Percentiles rank a stretch among this genome's conserved stretches.
Evolutionary conservation across 352 stramenopile species (phyloP).

Genomic region (Phytophthora fragariaefolia): DNA sequence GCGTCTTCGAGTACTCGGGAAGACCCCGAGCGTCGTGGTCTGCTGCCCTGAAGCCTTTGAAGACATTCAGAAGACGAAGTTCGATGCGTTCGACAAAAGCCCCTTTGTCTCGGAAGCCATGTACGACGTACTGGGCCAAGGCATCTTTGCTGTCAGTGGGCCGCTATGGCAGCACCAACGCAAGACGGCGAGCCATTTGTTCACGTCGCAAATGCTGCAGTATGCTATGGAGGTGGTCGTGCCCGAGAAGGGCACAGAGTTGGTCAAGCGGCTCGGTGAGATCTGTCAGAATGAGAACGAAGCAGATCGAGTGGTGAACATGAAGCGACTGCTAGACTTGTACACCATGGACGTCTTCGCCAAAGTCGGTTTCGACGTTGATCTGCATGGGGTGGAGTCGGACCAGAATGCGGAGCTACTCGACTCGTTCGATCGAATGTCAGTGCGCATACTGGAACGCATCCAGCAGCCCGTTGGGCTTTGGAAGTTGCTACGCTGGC

Average conservation of each 20-base stretch:
- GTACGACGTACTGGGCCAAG: constrained; percentile 75
- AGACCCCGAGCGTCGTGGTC: constrained; percentile 50
- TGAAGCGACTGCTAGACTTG: constrained; percentile 38
- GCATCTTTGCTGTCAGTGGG: constrained; percentile 81
- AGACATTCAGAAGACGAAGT: constrained; percentile 70
- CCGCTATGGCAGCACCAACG: constrained; percentile 76
- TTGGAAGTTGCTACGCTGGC: constrained; percentile 51
- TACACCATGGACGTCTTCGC: constrained; percentile 62
- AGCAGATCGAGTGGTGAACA: constrained; percentile 29
- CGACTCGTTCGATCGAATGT: constrained; percentile 25
- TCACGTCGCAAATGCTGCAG: constrained; percentile 69
- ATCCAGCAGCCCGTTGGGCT: constrained; percentile 44
- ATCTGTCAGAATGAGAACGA: constrained; percentile 12
- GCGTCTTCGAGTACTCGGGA: constrained; percentile 45
- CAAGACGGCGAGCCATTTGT: constrained; percentile 92
- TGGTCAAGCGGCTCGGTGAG: constrained; percentile 44
- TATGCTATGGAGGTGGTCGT: constrained; percentile 66
- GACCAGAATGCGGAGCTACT: constrained; percentile 29
- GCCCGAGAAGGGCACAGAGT: constrained; percentile 41
- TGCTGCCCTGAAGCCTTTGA: constrained; percentile 54
- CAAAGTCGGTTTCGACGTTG: constrained; percentile 58
- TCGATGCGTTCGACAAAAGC: constrained; percentile 83
- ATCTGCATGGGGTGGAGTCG: constrained; percentile 31
- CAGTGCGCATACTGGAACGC: constrained; percentile 51
- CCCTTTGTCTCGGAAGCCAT: constrained; percentile 43